Evolutionary conservation across 192 early-diverging fungal genomes (phyloP).

Genomic region (Backusella sp.): DNA sequence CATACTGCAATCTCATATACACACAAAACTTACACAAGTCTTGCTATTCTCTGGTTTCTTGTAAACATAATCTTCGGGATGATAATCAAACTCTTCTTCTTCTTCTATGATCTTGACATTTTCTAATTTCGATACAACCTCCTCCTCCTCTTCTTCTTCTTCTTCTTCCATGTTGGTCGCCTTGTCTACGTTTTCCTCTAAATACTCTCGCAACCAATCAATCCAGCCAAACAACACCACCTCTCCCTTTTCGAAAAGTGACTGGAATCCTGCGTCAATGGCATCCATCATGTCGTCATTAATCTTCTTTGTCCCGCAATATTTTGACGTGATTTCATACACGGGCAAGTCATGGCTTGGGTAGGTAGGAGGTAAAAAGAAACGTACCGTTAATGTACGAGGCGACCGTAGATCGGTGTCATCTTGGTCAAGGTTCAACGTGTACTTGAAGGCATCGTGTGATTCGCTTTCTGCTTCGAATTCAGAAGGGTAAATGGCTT

Average conservation of each 20-base stretch:
- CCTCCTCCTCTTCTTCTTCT: background rate
- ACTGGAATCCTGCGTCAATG: conserved; percentile 47
- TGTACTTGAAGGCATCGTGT: conserved; percentile 13
- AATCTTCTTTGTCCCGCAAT: conserved; percentile 51
- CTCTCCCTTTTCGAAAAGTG: conserved; percentile 55
- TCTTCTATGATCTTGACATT: background rate
- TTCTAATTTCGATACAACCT: background rate
- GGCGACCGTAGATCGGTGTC: conserved; percentile 9
- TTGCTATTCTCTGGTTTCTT: background rate
- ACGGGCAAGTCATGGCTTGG: conserved; percentile 43
- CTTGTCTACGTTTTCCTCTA: conserved; percentile 36
- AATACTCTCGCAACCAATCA: conserved; percentile 49
- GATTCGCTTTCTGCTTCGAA: background rate
- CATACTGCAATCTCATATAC: background rate
- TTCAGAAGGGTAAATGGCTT: conserved; percentile 14
- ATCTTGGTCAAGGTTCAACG: conserved; percentile 33
- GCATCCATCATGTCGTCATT: conserved; percentile 36
- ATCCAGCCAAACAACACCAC: conserved; percentile 75
- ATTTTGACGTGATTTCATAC: conserved; percentile 52
- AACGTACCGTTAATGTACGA: conserved; percentile 20
- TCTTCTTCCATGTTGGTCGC: background rate
- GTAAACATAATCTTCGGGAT: background rate
- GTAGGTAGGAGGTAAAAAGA: conserved; percentile 50
- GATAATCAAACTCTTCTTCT: conserved; percentile 15
- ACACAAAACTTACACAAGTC: background rate